A percentile compares a stretch with the other conserved stretches of the same genome.
Evolutionary conservation across 164 flowering plant genomes (phyloP).

Genomic region (Vitis riparia): DNA sequence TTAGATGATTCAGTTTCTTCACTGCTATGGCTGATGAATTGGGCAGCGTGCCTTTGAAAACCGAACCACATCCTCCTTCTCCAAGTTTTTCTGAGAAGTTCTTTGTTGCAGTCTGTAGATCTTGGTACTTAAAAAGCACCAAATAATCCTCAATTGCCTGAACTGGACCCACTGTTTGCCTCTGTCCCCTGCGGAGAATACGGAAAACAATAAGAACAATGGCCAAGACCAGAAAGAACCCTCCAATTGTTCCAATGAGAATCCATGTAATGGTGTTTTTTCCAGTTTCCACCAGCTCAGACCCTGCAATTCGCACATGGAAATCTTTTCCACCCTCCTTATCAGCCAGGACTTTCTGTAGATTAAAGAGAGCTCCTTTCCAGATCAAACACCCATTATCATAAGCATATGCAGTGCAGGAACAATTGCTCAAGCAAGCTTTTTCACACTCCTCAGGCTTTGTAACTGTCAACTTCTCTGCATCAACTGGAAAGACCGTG

Average conservation of each 20-base stretch:
- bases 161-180: background rate
- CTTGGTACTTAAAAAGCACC: constrained; percentile 35
- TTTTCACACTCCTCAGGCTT: constrained; percentile 1
- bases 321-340: background rate
- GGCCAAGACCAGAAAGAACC: background rate
- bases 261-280: background rate
- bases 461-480: background rate
- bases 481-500: background rate
- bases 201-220: background rate
- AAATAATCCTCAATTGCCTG: constrained; percentile 35
- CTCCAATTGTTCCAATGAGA: background rate
- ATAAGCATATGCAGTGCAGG: constrained; percentile 5
- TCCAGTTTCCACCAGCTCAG: background rate
- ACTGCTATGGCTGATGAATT: constrained; percentile 41
- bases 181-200: constrained; percentile 8
- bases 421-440: constrained; percentile 4
- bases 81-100: constrained; percentile 51
- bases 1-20: constrained; percentile 47
- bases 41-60: constrained; percentile 45
- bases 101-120: constrained; percentile 46
- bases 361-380: background rate
- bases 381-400: constrained; percentile 12
- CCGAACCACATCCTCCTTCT: constrained; percentile 55
- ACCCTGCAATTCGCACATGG: background rate
- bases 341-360: background rate